Conservation (phyloP, 83 land plant genomes). For the Thuja plicata region DNA sequence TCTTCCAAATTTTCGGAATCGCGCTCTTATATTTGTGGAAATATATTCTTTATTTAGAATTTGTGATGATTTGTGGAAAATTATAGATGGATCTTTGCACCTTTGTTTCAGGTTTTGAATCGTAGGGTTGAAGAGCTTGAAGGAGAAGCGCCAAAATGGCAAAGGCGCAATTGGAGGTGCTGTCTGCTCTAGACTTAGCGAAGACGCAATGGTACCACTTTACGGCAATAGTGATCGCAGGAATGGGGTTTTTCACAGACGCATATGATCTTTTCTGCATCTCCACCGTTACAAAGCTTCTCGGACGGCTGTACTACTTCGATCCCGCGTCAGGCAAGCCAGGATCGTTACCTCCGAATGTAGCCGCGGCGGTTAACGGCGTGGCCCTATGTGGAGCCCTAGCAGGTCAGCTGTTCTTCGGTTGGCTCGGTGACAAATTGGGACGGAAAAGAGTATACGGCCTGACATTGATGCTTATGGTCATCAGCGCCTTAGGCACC, state of each 20-base stretch:
- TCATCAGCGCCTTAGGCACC: conserved; percentile 21
- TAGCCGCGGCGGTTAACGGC: conserved; percentile 31
- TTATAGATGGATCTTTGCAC: neutral
- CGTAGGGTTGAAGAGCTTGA: neutral
- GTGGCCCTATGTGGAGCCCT: conserved; percentile 31
- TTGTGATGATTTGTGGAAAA: neutral
- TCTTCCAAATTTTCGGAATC: neutral
- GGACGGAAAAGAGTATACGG: conserved; percentile 37
- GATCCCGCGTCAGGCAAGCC: conserved; percentile 11
- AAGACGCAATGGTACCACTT: conserved; percentile 55
- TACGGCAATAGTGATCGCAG: conserved; percentile 54
- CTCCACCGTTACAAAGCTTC: conserved; percentile 55
- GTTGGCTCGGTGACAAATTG: conserved; percentile 32
- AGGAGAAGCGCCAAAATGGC: conserved; percentile 2
- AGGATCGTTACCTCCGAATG: conserved; percentile 33
- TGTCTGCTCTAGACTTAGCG: conserved; percentile 27
- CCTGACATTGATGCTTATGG: conserved; percentile 27
- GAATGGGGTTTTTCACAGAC: conserved; percentile 87
- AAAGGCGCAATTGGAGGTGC: conserved; percentile 13
- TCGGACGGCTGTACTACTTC: conserved; percentile 64
- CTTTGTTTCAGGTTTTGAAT: neutral
- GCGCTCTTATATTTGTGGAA: too few species aligned
- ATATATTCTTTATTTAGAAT: too few species aligned
- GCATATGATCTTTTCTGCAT: conserved; percentile 71
- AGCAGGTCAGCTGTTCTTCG: conserved; percentile 23